phyloP scores from a whole-genome alignment of 345 rosid genomes.

The Lumnitzera racemosa region DNA sequence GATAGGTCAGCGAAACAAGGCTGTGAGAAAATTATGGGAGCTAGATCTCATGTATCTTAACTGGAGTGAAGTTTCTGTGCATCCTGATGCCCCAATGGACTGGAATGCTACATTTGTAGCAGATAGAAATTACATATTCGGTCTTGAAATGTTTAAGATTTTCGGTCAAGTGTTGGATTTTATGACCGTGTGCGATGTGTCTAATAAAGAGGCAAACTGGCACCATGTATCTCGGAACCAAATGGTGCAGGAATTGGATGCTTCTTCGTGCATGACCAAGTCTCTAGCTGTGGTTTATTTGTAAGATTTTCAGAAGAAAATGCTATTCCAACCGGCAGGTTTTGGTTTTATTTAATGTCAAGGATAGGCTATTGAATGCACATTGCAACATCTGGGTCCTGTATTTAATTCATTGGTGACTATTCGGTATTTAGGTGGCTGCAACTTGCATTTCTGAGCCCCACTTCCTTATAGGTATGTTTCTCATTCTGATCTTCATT shows the following conservation, averaged over 20 bases:
- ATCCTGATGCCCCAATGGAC: slow-evolving; percentile 99
- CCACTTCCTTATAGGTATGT: not conserved
- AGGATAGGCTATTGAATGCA: slow-evolving; percentile 2
- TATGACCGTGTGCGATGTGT: slow-evolving; percentile 52
- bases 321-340: not conserved
- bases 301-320: slow-evolving; percentile 10
- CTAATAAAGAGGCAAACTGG: slow-evolving; percentile 47
- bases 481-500: not conserved
- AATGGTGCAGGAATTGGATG: slow-evolving; percentile 66
- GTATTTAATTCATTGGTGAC: slow-evolving; percentile 9
- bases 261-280: slow-evolving; percentile 79
- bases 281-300: slow-evolving; percentile 72
- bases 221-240: slow-evolving; percentile 72
- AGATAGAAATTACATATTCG: slow-evolving; percentile 58
- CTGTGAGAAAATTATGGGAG: slow-evolving; percentile 92
- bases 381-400: slow-evolving; percentile 6
- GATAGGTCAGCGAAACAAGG: slow-evolving; percentile 94
- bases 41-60: slow-evolving; percentile 75
- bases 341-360: not conserved
- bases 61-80: slow-evolving; percentile 80
- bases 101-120: slow-evolving; percentile 92
- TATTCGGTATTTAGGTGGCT: slow-evolving; percentile 2
- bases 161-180: slow-evolving; percentile 92
- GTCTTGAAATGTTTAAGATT: slow-evolving; percentile 96
- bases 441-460: not conserved